Evolutionary conservation across 768 basidiomycete genomes (phyloP), one percentile per base, ranked within the genome.

Genomic region (Xerocomellus intermedius): DNA sequence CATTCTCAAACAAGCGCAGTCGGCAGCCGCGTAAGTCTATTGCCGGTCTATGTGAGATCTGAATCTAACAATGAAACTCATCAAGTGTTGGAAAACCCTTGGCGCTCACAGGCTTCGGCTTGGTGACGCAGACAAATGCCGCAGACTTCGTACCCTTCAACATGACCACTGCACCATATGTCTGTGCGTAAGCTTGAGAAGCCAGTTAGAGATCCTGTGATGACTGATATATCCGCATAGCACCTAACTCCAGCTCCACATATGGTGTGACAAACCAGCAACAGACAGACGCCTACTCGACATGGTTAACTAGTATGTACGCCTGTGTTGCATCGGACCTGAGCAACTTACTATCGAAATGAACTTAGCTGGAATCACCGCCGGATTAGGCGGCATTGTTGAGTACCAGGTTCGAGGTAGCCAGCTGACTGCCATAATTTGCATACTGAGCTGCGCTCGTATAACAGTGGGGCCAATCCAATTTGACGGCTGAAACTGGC

Each of bases 121-220:
- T 88, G 43, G 83, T 88, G 21, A 83, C 85, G 0, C 77, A 81
- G 56, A 51, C 64, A 36, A 85, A 82, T 68, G 66, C 79, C 0
- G 72, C 77, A 17, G 65, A 68, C 58, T 89, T 84, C 52, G 82
- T 84, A 7, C 84, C 86, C 1, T 88, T 87, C 74, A 84, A 87
- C 62, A 67, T 69, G 36, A 75, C 79, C 47, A 69, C 52, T 55
- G 71, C 54, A 66, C 79, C 79, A n/a, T 77, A 75, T 56, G 21
- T 50, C 19, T 50, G 73, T 71, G 56, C 35, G 66, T 64, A 28
- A 26, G 55, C 39, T 42, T 51, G 44, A 48, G 37, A 47, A 42
- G 39, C 22, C 13, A 10, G n/a, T 19, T 8, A 12, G 44, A 26
- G 16, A n/a, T 32, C n/a, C 13, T 38, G 33, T 42, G 24, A 56